phyloP scores from a whole-genome alignment of 768 basidiomycete species.

The Tylopilus plumbeoviolaceoides region DNA sequence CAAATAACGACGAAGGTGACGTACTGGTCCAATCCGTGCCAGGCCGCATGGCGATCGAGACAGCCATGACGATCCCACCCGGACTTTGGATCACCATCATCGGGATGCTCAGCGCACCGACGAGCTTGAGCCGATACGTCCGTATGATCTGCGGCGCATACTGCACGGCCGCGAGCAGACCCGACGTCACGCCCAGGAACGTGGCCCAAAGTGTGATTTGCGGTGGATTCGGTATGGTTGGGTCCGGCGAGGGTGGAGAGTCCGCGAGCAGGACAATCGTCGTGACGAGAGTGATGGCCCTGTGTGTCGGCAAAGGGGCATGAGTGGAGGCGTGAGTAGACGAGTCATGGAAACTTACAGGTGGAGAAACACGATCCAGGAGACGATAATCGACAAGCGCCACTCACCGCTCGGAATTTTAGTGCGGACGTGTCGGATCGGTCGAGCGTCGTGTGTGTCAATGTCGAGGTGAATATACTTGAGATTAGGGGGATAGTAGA shows the following conservation, averaged over 20 bases:
- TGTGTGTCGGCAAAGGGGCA: background rate
- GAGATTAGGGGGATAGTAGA: constrained; percentile 84
- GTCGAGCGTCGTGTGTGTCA: constrained; percentile 40
- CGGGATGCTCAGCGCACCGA: constrained; percentile 89
- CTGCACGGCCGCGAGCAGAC: constrained; percentile 74
- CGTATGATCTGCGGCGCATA: constrained; percentile 84
- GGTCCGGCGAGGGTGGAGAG: constrained; percentile 34
- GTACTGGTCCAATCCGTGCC: constrained; percentile 84
- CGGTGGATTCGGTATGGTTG: constrained; percentile 33
- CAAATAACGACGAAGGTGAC: constrained; percentile 11
- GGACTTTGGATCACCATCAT: constrained; percentile 97
- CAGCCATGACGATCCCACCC: constrained; percentile 82
- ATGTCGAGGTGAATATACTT: constrained; percentile 57
- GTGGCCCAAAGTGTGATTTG: constrained; percentile 68
- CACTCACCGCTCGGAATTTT: constrained; percentile 62
- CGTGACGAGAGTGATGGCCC: constrained; percentile 47
- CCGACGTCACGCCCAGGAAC: constrained; percentile 80
- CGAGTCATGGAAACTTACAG: constrained; percentile 47
- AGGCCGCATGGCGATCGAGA: constrained; percentile 73
- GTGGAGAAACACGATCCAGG: constrained; percentile 68
- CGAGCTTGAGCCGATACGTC: constrained; percentile 74
- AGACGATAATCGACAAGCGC: constrained; percentile 71
- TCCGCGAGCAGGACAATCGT: constrained; percentile 60
- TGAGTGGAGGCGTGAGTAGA: background rate
- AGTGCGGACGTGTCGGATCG: constrained; percentile 41